A percentile compares a stretch with the other conserved stretches of the same genome.
phyloP scores from a whole-genome alignment of 768 basidiomycete genomes.

The Collybia nuda region DNA sequence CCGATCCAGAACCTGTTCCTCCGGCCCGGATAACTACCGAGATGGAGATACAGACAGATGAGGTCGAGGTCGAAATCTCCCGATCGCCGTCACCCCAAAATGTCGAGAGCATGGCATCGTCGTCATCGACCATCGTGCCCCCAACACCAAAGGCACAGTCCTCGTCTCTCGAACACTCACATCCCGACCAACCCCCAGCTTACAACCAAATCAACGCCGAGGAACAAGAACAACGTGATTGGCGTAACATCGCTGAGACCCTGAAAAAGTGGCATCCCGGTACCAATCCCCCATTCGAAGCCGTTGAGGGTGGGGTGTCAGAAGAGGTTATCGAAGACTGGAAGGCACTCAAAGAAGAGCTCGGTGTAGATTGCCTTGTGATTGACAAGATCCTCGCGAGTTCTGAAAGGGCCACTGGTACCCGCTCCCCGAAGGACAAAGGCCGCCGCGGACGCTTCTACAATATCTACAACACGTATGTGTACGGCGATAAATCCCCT shows the following conservation, averaged over 20 bases:
- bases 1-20: slow-evolving; percentile 32
- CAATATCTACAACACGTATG: slow-evolving; percentile 83
- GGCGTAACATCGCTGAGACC: slow-evolving; percentile 53
- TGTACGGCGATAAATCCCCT: slow-evolving; percentile 39
- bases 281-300: slow-evolving; percentile 41
- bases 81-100: slow-evolving; percentile 51
- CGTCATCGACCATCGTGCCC: slow-evolving; percentile 71
- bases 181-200: slow-evolving; percentile 67
- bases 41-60: slow-evolving; percentile 69
- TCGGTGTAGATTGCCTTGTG: slow-evolving; percentile 74
- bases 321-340: slow-evolving; percentile 73
- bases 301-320: slow-evolving; percentile 55
- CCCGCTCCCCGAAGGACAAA: slow-evolving; percentile 18
- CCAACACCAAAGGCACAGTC: slow-evolving; percentile 60
- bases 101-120: slow-evolving; percentile 63
- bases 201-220: slow-evolving; percentile 63
- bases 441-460: slow-evolving; percentile 56
- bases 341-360: slow-evolving; percentile 75
- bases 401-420: slow-evolving; percentile 20
- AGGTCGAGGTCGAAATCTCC: slow-evolving; percentile 34
- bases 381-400: slow-evolving; percentile 68
- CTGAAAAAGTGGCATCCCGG: slow-evolving; percentile 75
- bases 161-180: slow-evolving; percentile 26
- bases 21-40: slow-evolving; percentile 41
- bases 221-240: slow-evolving; percentile 48